Evolutionary conservation across 2,329 filamentous ascomycete genomes (phyloP).

Genomic region (Penicillium sp.): DNA sequence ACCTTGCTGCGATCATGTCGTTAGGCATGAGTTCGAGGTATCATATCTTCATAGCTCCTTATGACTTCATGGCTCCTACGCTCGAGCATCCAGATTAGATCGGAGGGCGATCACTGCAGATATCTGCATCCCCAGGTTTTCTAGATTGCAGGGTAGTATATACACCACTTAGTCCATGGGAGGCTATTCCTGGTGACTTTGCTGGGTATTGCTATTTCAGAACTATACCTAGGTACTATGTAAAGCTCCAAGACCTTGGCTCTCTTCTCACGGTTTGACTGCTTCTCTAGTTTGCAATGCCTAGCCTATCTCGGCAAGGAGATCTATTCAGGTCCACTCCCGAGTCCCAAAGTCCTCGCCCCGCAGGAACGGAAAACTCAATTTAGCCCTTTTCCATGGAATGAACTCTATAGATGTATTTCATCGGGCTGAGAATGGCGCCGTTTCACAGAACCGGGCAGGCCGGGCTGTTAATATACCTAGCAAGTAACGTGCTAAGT

Average conservation of each 20-base stretch:
- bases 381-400: slow-evolving; percentile 1
- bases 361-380: slow-evolving; percentile 7
- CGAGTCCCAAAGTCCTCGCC: slow-evolving; percentile 1
- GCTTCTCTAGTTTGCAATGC: neutral
- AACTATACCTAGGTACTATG: no score
- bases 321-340: neutral
- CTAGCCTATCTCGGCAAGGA: neutral
- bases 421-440: neutral
- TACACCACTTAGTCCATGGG: neutral
- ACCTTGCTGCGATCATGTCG: neutral
- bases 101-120: slow-evolving; percentile 6
- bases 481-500: neutral
- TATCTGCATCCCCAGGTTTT: neutral
- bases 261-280: neutral
- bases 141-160: no score
- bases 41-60: neutral
- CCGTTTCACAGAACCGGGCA: neutral
- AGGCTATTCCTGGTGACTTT: neutral
- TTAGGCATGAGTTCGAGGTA: neutral
- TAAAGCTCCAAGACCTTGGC: neutral
- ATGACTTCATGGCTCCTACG: neutral
- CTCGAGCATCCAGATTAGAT: slow-evolving; percentile 6
- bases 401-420: neutral
- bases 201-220: neutral
- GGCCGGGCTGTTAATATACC: neutral